A percentile compares a stretch with the other conserved stretches of the same genome.
phyloP scores from a whole-genome alignment of 176 grass and related monocot genomes.

The Alopecurus myosuroides region DNA sequence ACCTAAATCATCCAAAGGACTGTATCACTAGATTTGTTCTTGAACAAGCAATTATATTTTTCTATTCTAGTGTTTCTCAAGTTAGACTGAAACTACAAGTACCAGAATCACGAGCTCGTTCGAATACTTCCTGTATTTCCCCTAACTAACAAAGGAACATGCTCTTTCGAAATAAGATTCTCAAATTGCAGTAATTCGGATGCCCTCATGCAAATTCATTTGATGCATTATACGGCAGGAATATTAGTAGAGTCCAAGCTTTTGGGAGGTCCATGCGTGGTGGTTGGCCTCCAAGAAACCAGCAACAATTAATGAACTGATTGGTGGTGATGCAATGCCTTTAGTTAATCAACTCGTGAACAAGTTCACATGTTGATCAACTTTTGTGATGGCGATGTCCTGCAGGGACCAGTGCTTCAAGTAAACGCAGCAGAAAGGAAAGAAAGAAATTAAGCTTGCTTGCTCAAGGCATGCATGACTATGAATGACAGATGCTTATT shows the following conservation, averaged over 20 bases:
- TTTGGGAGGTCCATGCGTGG: neutral
- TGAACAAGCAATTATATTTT: neutral
- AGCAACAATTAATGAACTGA: neutral
- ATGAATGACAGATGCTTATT: neutral
- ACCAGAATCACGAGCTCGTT: neutral
- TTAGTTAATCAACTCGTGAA: neutral
- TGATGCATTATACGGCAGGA: neutral
- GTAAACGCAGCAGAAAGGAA: neutral
- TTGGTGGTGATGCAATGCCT: neutral
- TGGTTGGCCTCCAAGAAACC: slow-evolving; percentile 36
- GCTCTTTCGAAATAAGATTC: neutral
- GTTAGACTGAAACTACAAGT: neutral
- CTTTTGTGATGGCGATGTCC: slow-evolving; percentile 23
- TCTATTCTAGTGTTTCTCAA: neutral
- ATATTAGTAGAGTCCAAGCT: slow-evolving; percentile 5
- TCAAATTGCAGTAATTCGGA: neutral
- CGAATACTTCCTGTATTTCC: neutral
- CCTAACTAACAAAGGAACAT: neutral
- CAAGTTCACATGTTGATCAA: slow-evolving; percentile 25
- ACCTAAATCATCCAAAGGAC: neutral
- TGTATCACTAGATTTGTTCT: neutral
- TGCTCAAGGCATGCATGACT: neutral
- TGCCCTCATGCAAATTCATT: neutral
- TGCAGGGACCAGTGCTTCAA: neutral
- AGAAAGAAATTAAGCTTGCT: neutral